A percentile compares a stretch with the other conserved stretches of the same genome.
These are phyloP conservation scores for Rhododendron ovatum DNA, from an alignment of 148 eudicot genomes.

Conservation along the genomic window DNA sequence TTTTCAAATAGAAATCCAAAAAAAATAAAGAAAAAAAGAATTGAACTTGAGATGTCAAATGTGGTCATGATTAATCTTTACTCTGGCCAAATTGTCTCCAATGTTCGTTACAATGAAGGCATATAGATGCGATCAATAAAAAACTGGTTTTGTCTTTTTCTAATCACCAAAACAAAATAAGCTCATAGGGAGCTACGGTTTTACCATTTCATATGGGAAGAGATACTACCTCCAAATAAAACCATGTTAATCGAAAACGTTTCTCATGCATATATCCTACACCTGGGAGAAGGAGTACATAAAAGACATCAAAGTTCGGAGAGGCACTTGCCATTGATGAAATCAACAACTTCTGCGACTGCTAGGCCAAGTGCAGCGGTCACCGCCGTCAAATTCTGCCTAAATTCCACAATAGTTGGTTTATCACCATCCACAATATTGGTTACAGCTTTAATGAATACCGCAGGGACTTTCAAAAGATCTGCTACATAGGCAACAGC, in stretches of 20 bases:
- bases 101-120: not conserved
- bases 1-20: too few species aligned
- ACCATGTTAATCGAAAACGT: not conserved
- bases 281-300: not conserved
- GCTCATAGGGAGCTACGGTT: not conserved
- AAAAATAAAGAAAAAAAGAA: too few species aligned
- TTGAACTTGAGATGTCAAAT: not conserved
- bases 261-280: not conserved
- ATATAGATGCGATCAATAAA: too few species aligned
- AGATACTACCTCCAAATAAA: not conserved
- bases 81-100: not conserved
- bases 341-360: conserved; percentile 59
- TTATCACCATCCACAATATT: conserved; percentile 87
- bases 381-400: conserved; percentile 63
- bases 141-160: not conserved
- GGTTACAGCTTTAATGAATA: conserved; percentile 85
- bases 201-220: not conserved
- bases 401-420: conserved; percentile 81
- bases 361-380: conserved; percentile 64
- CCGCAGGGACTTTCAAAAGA: conserved; percentile 70
- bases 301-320: conserved; percentile 50
- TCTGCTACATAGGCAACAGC: conserved; percentile 92
- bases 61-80: not conserved
- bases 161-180: not conserved
- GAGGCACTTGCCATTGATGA: conserved; percentile 66